Evolutionary conservation across 2,329 filamentous ascomycete species (phyloP), one percentile per base, ranked within the genome.

Genomic region (Lasiodiplodia theobromae): DNA sequence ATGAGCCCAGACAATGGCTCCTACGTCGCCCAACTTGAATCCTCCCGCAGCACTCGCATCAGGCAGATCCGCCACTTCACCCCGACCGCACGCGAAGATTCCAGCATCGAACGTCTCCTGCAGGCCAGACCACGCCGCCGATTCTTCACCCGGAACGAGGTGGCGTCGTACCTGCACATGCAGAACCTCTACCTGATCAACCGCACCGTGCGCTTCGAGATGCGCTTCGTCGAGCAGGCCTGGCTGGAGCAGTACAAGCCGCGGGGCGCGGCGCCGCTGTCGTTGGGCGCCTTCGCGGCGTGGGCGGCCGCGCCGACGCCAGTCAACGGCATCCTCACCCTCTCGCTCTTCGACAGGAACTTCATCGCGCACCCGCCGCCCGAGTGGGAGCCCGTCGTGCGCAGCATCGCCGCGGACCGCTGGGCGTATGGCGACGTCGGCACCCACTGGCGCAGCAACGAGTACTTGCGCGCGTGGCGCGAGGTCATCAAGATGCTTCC

Each of bases 281-380:
- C 44, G 44, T 28, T 54, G 14, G 52, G 25, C 14, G 23, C 2
- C 23, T 54, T 54, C 25, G 52, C 28, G 8, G 16, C 52, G 14
- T 54, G 28, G 23, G 28, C 28, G 28, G 52, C 52, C 16, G 52
- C 52, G 18, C 52, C 52, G 12, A n/a, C 16, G 16, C 52, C 28
- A 12, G 52, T 56, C 28, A 37, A 56, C 16, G 52, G 52, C 16
- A 56, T 56, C 28, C 52, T 56, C 5, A 37, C 52, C 2, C 52
- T 56, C 16, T 54, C 52, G 16, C 52, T 54, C 52, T 54, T 54
- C 52, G 12, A 54, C 25, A 18, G 0, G 25, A 8, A 12, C 2
- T 54, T 54, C 11, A 31, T 54, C 25, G 52, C 52, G 11, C 14
- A 18, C 52, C 52, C 52, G 52, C 52, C 52, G 52, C 52, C 23